Base-by-base conservation (phyloP, 2,329 filamentous ascomycete genomes). In the Pseudogymnoascus sp. region DNA sequence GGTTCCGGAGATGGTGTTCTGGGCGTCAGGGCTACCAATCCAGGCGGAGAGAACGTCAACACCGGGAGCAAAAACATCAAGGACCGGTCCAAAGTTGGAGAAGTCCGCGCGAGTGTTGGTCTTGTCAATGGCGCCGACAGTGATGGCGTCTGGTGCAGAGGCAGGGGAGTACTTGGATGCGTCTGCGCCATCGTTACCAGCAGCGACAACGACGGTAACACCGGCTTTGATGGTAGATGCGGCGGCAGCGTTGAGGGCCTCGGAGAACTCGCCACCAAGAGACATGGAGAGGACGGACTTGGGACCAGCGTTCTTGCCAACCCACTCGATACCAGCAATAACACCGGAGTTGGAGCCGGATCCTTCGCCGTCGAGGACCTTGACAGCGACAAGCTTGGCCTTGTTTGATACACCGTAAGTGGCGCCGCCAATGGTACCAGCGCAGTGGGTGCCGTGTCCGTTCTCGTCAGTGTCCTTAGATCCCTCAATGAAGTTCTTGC, bases 231-330 rank as follows among this genome's bases (percentile, higher is more conserved):
- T 78, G 59, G 81, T 79, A 27, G 71, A 73, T 38, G 77, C 74
- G 15, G 84, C 76, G 51, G 81, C 80, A 36, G 68, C 69, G 75
- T 84, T 84, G 68, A 83, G 74, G 44, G 81, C 74, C 0, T 72
- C 65, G 0, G 79, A 80, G 63, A 68, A 71, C 31, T 68, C 62
- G 2, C 79, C 80, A 10, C 81, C 82, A 2, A 85, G 76, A 21
- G 80, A 84, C 79, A 85, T 79, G 74, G 77, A 81, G 63, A 83
- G 76, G 15, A 84, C 81, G 13, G 80, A 72, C n/a, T 75, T 75
- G 25, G 59, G 48, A 59, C 68, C 9, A 3, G 65, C 63, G n/a
- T 74, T 69, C 12, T 66, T 65, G 21, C 69, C 70, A 36, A 76
- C 72, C 63, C 69, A 76, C 61, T 76, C 68, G 65, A 76, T 72